Evolutionary conservation across 2,329 filamentous ascomycete species (phyloP).

Genomic region (Alternaria novae-zelandiae): DNA sequence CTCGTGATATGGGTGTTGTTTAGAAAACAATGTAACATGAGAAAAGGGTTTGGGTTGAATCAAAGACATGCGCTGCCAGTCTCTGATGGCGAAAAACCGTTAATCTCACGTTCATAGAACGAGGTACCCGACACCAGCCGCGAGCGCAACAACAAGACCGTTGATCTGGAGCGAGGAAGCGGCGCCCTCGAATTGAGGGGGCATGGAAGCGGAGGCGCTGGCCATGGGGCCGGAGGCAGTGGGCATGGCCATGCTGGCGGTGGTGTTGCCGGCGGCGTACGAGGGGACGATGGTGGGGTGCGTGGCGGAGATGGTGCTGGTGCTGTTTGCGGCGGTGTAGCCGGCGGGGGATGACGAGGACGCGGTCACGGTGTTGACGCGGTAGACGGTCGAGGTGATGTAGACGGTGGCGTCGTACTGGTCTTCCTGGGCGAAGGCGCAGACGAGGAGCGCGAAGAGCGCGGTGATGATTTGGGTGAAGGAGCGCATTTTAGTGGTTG

Average conservation of each 20-base stretch:
- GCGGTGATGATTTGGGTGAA: conserved; percentile 43
- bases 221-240: conserved; percentile 18
- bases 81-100: conserved; percentile 35
- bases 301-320: conserved; percentile 37
- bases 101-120: conserved; percentile 37
- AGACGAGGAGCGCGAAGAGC: conserved; percentile 43
- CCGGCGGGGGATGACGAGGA: conserved; percentile 34
- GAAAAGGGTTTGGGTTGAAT: conserved; percentile 21
- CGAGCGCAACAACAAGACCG: conserved; percentile 37
- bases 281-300: conserved; percentile 21
- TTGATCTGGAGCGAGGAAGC: conserved; percentile 42
- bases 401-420: conserved; percentile 46
- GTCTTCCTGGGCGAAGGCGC: conserved; percentile 35
- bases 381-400: conserved; percentile 47
- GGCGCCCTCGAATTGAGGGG: conserved; percentile 41
- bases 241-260: conserved; percentile 9
- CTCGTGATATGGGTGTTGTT: conserved; percentile 23
- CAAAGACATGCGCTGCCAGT: conserved; percentile 38
- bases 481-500: conserved; percentile 42
- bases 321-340: conserved; percentile 38
- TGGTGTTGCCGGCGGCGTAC: conserved; percentile 31
- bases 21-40: conserved; percentile 13
- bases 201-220: conserved; percentile 12
- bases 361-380: conserved; percentile 47
- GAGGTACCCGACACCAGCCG: conserved; percentile 43